phyloP scores from a whole-genome alignment of 331 rosid genomes.

The Quercus lobata region DNA sequence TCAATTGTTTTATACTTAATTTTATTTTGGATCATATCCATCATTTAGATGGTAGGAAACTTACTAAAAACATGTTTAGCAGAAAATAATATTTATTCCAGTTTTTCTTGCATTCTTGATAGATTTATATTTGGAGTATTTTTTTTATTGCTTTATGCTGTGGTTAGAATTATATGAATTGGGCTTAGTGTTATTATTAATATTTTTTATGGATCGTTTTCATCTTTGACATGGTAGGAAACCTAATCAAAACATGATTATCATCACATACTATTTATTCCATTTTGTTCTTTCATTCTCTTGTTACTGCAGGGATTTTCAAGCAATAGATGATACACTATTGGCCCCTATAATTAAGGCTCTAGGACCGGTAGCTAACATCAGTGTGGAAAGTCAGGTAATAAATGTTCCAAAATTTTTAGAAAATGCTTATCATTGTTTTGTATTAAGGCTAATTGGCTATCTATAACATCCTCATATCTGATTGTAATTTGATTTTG shows the following conservation, averaged over 20 bases:
- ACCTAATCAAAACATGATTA: conserved; percentile 1
- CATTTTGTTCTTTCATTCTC: neutral
- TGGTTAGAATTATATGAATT: neutral
- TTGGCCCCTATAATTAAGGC: conserved; percentile 75
- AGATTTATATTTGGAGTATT: too few relatives aligned
- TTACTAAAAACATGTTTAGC: conserved; percentile 2
- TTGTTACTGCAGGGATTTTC: conserved; percentile 66
- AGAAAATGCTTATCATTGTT: neutral
- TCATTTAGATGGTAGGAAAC: neutral
- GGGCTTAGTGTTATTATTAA: neutral
- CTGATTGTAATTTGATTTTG: conserved; percentile 14
- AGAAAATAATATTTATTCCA: neutral
- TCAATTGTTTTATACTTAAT: too few relatives aligned
- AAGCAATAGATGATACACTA: conserved; percentile 48
- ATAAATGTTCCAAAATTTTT: neutral
- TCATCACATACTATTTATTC: conserved; percentile 1
- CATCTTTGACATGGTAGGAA: neutral
- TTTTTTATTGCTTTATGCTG: neutral
- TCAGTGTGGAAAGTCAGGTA: conserved; percentile 93
- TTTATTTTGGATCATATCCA: neutral
- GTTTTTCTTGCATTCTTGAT: neutral
- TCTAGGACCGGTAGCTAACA: conserved; percentile 65
- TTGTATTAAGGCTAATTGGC: neutral
- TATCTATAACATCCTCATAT: neutral
- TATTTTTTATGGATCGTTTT: neutral